phyloP scores from a whole-genome alignment of 495 filamentous ascomycete genomes.

The Letharia lupina region DNA sequence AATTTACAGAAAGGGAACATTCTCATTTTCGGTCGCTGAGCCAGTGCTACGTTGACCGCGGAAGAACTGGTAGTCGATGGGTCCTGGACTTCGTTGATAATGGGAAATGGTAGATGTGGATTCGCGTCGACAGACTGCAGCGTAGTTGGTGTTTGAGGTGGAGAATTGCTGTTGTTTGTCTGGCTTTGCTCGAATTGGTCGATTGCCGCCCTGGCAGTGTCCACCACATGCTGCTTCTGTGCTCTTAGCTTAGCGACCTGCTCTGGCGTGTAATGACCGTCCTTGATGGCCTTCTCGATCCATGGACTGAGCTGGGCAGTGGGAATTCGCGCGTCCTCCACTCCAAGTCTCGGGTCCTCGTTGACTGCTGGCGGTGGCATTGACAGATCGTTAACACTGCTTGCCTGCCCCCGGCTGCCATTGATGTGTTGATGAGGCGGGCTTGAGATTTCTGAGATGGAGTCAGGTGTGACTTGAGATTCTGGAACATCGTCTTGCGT shows the following conservation, averaged over 20 bases:
- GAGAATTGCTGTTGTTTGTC: not conserved
- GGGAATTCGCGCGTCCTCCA: constrained; percentile 29
- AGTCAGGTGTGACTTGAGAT: not conserved
- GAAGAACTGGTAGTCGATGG: not conserved
- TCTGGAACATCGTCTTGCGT: constrained; percentile 42
- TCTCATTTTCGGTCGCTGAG: constrained; percentile 30
- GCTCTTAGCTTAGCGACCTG: constrained; percentile 34
- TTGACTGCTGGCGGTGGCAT: not conserved
- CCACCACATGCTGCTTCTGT: constrained; percentile 35
- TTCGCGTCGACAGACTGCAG: constrained; percentile 17
- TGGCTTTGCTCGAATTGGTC: constrained; percentile 18
- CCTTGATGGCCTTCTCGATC: constrained; percentile 40
- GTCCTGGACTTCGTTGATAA: constrained; percentile 19
- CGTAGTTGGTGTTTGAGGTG: constrained; percentile 1
- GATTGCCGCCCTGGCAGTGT: constrained; percentile 19
- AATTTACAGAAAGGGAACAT: constrained; percentile 42
- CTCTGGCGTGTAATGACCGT: constrained; percentile 43
- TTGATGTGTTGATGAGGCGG: constrained; percentile 5
- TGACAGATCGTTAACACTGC: constrained; percentile 4
- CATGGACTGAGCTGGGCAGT: constrained; percentile 32
- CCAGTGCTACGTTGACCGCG: not conserved
- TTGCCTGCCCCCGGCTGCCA: constrained; percentile 9
- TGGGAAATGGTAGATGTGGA: constrained; percentile 12
- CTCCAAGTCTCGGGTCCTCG: not conserved
- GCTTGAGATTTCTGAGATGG: constrained; percentile 14